These are phyloP conservation scores for Prunus mume DNA, from an alignment of 306 rosid species.

Conservation along the genomic window DNA sequence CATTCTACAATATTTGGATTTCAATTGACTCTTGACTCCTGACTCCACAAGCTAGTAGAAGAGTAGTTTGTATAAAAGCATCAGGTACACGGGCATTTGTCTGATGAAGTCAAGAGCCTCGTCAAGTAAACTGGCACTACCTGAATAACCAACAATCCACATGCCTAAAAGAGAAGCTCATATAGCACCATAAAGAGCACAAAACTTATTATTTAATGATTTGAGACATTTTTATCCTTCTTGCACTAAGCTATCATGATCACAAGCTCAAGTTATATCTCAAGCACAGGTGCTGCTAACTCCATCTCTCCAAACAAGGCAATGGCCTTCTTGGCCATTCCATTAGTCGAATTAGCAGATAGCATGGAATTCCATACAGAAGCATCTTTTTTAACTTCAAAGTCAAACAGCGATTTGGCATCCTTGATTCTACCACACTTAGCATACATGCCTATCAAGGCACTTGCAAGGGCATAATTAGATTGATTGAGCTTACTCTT, in stretches of 20 bases:
- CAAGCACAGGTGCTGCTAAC: neutral
- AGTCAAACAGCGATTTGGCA: slow-evolving; percentile 32
- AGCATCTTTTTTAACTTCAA: slow-evolving; percentile 16
- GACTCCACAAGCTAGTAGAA: no score
- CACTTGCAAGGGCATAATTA: slow-evolving; percentile 18
- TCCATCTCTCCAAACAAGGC: slow-evolving; percentile 12
- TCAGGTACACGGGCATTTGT: neutral
- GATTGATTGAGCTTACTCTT: slow-evolving; percentile 21
- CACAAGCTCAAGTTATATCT: neutral
- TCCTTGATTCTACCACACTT: slow-evolving; percentile 30
- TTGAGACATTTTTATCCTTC: neutral
- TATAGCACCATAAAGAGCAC: neutral
- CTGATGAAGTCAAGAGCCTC: neutral
- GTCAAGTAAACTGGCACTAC: neutral
- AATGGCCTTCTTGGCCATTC: slow-evolving; percentile 24
- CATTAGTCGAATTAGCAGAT: slow-evolving; percentile 16
- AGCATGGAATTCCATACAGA: slow-evolving; percentile 21
- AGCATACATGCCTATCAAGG: slow-evolving; percentile 29
- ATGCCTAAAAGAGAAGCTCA: neutral
- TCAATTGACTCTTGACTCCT: neutral
- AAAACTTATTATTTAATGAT: neutral
- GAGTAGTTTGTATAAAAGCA: neutral
- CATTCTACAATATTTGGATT: neutral
- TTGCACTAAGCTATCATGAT: neutral
- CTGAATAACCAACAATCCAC: neutral